A percentile compares a stretch with the other conserved stretches of the same genome.
phyloP scores from a whole-genome alignment of 352 stramenopile genomes.

The Sclerospora graminicola region DNA sequence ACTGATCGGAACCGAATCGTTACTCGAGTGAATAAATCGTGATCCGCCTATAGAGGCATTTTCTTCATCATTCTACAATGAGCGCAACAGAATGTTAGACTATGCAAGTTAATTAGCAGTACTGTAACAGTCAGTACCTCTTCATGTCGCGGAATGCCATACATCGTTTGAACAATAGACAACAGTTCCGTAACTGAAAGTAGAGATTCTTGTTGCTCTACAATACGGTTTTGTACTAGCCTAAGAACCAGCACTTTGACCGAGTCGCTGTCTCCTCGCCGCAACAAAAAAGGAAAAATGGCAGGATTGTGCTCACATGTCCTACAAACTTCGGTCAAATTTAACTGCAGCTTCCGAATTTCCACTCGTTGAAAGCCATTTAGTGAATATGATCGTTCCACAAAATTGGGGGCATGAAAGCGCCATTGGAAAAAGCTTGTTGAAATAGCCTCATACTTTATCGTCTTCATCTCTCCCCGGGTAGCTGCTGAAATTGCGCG shows the following conservation, averaged over 20 bases:
- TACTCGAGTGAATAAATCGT: neutral
- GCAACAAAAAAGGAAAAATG: constrained; percentile 59
- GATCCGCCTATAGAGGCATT: neutral
- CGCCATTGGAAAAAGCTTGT: constrained; percentile 39
- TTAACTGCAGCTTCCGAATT: constrained; percentile 61
- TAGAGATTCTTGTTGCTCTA: constrained; percentile 37
- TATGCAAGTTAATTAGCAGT: constrained; percentile 3
- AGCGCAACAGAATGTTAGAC: constrained; percentile 1
- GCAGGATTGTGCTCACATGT: constrained; percentile 49
- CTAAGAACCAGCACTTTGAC: constrained; percentile 42
- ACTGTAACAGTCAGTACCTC: constrained; percentile 16
- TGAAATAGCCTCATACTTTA: constrained; percentile 14
- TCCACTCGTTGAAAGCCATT: constrained; percentile 31
- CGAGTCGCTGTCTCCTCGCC: constrained; percentile 32
- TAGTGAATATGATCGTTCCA: constrained; percentile 31
- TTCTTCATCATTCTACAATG: constrained; percentile 4
- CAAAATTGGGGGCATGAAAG: constrained; percentile 55
- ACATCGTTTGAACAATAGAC: constrained; percentile 34
- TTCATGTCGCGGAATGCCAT: constrained; percentile 18
- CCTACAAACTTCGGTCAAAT: constrained; percentile 42
- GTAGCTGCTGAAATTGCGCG: constrained; percentile 22
- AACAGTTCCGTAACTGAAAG: constrained; percentile 27
- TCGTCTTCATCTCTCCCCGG: constrained; percentile 23
- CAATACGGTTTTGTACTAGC: constrained; percentile 38
- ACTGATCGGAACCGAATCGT: neutral